Evolutionary conservation across 106 monocot genomes (phyloP).

Genomic region (Acorus calamus): DNA sequence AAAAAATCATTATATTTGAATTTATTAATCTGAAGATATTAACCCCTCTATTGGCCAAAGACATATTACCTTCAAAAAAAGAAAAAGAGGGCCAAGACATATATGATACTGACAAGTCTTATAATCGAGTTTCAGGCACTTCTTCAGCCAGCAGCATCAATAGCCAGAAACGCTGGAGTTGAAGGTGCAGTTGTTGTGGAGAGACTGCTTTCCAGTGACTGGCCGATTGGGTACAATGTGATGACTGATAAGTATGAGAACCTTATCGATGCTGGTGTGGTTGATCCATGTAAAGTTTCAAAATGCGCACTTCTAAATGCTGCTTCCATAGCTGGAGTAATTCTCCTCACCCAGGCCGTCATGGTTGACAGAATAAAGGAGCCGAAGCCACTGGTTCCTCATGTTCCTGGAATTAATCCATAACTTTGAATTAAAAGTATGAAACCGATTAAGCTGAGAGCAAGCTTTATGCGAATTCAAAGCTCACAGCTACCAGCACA

Average conservation of each 20-base stretch:
- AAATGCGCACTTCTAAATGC: slow-evolving; percentile 91
- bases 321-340: slow-evolving; percentile 72
- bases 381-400: slow-evolving; percentile 57
- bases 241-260: slow-evolving; percentile 66
- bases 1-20: no score
- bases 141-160: slow-evolving; percentile 62
- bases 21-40: no score
- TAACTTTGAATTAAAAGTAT: slow-evolving; percentile 7
- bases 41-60: background rate
- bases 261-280: slow-evolving; percentile 59
- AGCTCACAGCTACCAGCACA: no score
- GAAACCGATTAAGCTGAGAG: no score
- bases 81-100: background rate
- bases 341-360: slow-evolving; percentile 79
- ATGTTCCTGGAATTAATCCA: slow-evolving; percentile 68
- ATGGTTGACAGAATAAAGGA: slow-evolving; percentile 64
- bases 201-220: slow-evolving; percentile 63
- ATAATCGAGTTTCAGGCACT: slow-evolving; percentile 56
- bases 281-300: slow-evolving; percentile 85
- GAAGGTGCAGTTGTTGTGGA: slow-evolving; percentile 66
- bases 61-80: background rate
- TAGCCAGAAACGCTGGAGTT: slow-evolving; percentile 73
- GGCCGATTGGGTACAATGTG: slow-evolving; percentile 78
- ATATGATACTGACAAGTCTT: no score
- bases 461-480: no score